Evolutionary conservation across 73 alveolate genomes (phyloP).

Genomic region (Tetrahymena thermophila): DNA sequence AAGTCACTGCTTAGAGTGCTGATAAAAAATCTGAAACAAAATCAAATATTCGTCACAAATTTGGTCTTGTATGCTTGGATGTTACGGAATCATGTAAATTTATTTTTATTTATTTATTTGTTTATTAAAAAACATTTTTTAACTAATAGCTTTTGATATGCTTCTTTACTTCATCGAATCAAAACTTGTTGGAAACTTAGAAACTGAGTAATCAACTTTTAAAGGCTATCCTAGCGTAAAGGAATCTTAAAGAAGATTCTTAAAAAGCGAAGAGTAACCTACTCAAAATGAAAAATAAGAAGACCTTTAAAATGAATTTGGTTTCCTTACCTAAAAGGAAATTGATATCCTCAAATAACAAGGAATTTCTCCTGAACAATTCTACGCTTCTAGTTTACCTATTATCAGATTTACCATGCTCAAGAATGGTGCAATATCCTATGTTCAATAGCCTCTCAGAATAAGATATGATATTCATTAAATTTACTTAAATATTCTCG

Average conservation of each 20-base stretch:
- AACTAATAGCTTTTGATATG: background rate
- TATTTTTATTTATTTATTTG: background rate
- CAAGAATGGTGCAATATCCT: background rate
- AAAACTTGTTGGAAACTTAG: background rate
- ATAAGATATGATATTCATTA: background rate
- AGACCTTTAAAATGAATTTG: background rate
- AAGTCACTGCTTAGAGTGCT: background rate
- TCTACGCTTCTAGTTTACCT: background rate
- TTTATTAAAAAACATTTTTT: background rate
- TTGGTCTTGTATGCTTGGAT: background rate
- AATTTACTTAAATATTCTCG: background rate
- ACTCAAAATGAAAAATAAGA: background rate
- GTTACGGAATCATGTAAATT: background rate
- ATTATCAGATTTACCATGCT: background rate
- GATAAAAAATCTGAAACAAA: background rate
- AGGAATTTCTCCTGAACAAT: background rate
- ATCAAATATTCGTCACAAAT: background rate
- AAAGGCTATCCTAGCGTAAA: background rate
- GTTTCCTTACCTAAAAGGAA: background rate
- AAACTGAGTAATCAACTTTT: background rate
- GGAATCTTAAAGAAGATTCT: background rate
- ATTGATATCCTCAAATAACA: background rate
- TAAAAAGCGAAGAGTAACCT: background rate
- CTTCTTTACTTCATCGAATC: background rate
- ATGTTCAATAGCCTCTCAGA: background rate